phyloP scores from a whole-genome alignment of 2,329 filamentous ascomycete genomes.

The Fusarium papillatum region DNA sequence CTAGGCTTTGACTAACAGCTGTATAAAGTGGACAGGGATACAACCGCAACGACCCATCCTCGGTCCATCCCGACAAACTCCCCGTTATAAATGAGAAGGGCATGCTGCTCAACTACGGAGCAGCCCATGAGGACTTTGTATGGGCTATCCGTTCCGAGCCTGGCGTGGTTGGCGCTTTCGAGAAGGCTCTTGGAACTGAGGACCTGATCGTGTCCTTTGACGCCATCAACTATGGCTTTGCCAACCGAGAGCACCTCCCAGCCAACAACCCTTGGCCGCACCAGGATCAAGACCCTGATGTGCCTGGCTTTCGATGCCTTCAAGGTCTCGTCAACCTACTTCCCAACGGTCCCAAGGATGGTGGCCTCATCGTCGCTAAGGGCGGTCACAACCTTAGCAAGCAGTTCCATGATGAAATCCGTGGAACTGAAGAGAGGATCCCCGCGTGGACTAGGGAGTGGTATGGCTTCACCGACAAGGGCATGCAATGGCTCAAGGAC shows the following conservation, averaged over 20 bases:
- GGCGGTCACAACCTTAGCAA: constrained; percentile 40
- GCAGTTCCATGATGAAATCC: constrained; percentile 50
- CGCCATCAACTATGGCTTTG: constrained; percentile 54
- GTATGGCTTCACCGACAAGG: constrained; percentile 51
- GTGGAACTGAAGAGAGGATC: constrained; percentile 50
- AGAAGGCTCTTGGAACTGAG: constrained; percentile 58
- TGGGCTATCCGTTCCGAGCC: constrained; percentile 61
- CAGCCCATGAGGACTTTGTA: constrained; percentile 62
- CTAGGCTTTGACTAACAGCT: neutral
- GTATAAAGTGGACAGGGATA: constrained; percentile 28
- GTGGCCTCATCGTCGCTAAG: constrained; percentile 49
- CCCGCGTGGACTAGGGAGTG: constrained; percentile 52
- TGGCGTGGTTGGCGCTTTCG: constrained; percentile 60
- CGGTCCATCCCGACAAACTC: constrained; percentile 38
- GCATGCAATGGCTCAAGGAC: constrained; percentile 53
- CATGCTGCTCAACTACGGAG: constrained; percentile 60
- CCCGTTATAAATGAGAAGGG: constrained; percentile 56
- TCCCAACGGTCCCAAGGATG: constrained; percentile 51
- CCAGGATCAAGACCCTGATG: constrained; percentile 39
- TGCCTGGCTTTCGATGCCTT: constrained; percentile 61
- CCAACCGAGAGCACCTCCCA: constrained; percentile 51
- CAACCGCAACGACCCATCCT: constrained; percentile 32
- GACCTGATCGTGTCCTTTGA: constrained; percentile 64
- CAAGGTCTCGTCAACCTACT: constrained; percentile 63
- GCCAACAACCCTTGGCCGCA: constrained; percentile 40